Evolutionary conservation across 1,284 basidiomycete species (phyloP), one percentile per base, ranked within the genome.

Genomic region (Ceratobasidium sp.): DNA sequence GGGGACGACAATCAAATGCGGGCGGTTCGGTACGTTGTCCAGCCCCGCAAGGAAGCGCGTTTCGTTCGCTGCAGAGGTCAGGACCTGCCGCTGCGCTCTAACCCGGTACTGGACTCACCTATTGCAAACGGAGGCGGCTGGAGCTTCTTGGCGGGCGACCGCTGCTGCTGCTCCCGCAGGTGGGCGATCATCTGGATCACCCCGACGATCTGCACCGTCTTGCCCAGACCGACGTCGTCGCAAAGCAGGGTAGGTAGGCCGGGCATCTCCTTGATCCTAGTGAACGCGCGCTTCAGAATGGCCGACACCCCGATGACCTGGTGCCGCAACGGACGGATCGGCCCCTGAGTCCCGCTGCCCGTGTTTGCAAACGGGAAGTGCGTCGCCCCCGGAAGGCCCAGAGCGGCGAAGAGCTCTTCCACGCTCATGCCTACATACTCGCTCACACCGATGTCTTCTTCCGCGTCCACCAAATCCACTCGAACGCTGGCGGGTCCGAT

Each of bases 21-120:
- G 73, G 5, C n/a, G 60, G n/a, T 55, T 64, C 1, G 60, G 61
- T 3, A 76, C n/a, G 12, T 26, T 3, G 26, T 66, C 46, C 3
- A 23, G 23, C 2, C 73, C 63, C 44, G n/a, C 73, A 42, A 76
- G 67, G 39, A 56, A 76, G 0, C 28, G 73, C 1, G 44, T 76
- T 1, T 49, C 18, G 12, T 12, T 15, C 18, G 33, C 73, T 76
- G 18, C 26, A 20, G 1, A 9, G 26, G 23, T 53, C 66, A 68
- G 66, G 26, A 9, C 6, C 46, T 10, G 6, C 26, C n/a, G 7
- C 64, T n/a, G n/a, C n/a, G n/a, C n/a, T n/a, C n/a, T n/a, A n/a
- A n/a, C n/a, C n/a, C n/a, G n/a, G n/a, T n/a, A n/a, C n/a, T n/a
- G n/a, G 20, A 53, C 73, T 55, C 39, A 76, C 73, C 44, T 3